These are phyloP conservation scores for Microstegium vimineum DNA, from an alignment of 176 grass and related monocot species.

Conservation along the genomic window DNA sequence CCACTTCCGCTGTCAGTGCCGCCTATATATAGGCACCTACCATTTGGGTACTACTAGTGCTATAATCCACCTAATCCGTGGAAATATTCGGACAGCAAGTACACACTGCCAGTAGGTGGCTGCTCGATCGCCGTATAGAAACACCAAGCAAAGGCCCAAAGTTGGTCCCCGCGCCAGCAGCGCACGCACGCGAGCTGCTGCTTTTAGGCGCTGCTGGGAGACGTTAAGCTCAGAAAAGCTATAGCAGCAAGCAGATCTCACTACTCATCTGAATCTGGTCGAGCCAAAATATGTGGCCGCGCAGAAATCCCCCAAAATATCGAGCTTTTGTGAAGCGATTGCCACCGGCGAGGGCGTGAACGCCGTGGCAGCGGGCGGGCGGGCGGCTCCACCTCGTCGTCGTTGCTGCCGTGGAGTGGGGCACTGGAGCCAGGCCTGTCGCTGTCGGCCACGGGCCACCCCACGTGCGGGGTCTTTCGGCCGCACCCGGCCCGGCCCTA, in stretches of 20 bases:
- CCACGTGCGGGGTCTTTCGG: slow-evolving; percentile 12
- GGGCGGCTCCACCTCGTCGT: not conserved
- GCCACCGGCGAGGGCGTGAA: not conserved
- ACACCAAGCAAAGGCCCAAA: not conserved
- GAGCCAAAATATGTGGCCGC: not conserved
- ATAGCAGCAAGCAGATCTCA: not conserved
- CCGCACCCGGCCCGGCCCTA: not conserved
- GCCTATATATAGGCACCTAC: not conserved
- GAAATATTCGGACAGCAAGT: slow-evolving; percentile 3
- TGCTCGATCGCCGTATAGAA: not conserved
- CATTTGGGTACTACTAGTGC: not conserved
- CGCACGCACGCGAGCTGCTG: not conserved
- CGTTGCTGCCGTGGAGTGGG: not conserved
- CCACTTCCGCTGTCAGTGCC: not conserved
- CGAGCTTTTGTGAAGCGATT: not conserved
- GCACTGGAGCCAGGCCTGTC: not conserved
- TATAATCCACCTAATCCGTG: not conserved
- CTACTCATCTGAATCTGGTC: not conserved
- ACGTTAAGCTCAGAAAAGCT: not conserved
- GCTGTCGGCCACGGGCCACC: not conserved
- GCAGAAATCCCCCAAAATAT: not conserved
- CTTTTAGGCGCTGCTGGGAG: not conserved
- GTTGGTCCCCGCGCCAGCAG: not conserved
- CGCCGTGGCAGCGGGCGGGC: not conserved
- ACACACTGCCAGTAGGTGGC: not conserved